Percentiles rank a stretch among this genome's conserved stretches.
These are phyloP conservation scores for Talaromyces adpressus DNA, from an alignment of 495 filamentous ascomycete species.

Conservation along the genomic window DNA sequence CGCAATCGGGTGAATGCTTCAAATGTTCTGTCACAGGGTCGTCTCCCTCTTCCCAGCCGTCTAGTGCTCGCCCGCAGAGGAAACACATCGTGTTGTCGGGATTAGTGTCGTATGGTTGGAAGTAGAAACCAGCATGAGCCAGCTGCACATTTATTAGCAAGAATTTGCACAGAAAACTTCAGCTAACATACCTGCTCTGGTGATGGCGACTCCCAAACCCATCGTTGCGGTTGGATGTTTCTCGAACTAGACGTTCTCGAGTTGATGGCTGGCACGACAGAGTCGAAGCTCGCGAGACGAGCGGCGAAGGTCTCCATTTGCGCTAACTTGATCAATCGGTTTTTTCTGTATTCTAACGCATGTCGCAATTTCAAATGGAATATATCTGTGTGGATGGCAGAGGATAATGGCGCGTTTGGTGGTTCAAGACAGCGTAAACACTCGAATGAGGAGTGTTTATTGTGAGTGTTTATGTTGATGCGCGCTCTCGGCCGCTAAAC, in stretches of 20 bases:
- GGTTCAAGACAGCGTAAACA: background rate
- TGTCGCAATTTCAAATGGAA: background rate
- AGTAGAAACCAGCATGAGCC: slow-evolving; percentile 86
- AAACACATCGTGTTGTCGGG: slow-evolving; percentile 90
- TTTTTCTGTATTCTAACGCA: background rate
- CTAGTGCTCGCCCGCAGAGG: slow-evolving; percentile 68
- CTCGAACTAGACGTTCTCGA: slow-evolving; percentile 62
- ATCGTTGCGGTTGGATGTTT: slow-evolving; percentile 54
- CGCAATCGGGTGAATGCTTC: slow-evolving; percentile 71
- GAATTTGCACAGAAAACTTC: background rate
- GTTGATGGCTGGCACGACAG: slow-evolving; percentile 49
- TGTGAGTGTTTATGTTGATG: background rate
- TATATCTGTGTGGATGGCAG: background rate
- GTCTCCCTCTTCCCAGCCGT: slow-evolving; percentile 85
- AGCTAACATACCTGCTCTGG: slow-evolving; percentile 52
- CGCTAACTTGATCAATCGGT: background rate
- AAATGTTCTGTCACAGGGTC: slow-evolving; percentile 77
- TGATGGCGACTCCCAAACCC: slow-evolving; percentile 66
- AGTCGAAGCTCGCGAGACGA: slow-evolving; percentile 70
- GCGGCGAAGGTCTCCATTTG: slow-evolving; percentile 58
- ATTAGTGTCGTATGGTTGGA: slow-evolving; percentile 61
- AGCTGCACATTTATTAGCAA: slow-evolving; percentile 46
- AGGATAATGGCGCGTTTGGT: background rate
- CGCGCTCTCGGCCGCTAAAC: background rate
- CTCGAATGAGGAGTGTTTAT: background rate